Percentiles rank a stretch among this genome's conserved stretches.
These are phyloP conservation scores for Fonsecaea nubica DNA, from an alignment of 2,329 filamentous ascomycete species.

Conservation along the genomic window DNA sequence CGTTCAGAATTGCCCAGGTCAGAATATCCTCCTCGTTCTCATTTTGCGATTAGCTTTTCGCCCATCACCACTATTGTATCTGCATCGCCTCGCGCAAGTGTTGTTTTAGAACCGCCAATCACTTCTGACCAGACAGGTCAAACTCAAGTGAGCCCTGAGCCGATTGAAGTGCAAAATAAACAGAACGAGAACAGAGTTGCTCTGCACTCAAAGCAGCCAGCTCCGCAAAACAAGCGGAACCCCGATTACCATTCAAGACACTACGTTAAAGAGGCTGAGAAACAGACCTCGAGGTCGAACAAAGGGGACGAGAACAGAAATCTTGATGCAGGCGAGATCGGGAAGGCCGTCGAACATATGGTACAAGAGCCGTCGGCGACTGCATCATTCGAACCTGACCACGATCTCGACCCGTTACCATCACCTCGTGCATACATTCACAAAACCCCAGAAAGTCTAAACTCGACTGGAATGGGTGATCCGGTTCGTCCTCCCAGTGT, in stretches of 20 bases:
- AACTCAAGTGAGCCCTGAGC: background rate
- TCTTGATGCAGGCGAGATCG: background rate
- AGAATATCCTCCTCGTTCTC: conserved; percentile 6
- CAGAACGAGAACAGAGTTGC: background rate
- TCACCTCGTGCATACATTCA: conserved; percentile 21
- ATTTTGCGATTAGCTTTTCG: conserved; percentile 33
- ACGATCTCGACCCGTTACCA: background rate
- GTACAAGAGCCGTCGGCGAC: background rate
- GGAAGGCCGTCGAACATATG: background rate
- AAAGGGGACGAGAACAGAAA: background rate
- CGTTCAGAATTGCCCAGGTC: conserved; percentile 14
- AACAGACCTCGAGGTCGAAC: background rate
- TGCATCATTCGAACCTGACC: background rate
- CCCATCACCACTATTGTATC: conserved; percentile 35
- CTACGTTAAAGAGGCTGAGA: background rate
- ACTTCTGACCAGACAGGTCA: background rate
- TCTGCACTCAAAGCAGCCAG: background rate
- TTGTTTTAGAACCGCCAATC: conserved; percentile 20
- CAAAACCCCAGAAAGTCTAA: conserved; percentile 14
- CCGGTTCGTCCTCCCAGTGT: conserved; percentile 28
- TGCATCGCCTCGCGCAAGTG: conserved; percentile 30
- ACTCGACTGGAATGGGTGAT: conserved; percentile 22
- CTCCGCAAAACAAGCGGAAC: background rate
- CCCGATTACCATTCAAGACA: background rate
- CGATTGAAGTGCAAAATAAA: background rate